Conservation (phyloP, 2,329 filamentous ascomycete species). For the Colletotrichum lindemuthianum region DNA sequence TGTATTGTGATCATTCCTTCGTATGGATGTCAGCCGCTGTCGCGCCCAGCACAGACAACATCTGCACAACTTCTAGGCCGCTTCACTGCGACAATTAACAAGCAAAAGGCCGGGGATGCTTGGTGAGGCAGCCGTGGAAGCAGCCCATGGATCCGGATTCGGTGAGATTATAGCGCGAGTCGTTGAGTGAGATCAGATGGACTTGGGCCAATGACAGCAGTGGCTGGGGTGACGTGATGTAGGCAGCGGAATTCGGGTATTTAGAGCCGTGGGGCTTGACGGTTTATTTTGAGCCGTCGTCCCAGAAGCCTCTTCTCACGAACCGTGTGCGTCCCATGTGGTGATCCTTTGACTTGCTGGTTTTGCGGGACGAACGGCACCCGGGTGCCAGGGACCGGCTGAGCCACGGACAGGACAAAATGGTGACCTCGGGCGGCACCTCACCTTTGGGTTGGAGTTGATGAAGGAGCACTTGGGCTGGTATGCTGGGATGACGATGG, state of each 20-base stretch:
- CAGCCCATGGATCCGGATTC: not conserved
- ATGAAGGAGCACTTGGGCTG: too few relatives aligned
- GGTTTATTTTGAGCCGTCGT: slow-evolving; percentile 25
- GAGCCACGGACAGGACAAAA: not conserved
- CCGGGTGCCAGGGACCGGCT: slow-evolving; percentile 3
- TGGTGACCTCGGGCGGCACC: too few relatives aligned
- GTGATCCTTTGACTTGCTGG: not conserved
- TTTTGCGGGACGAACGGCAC: slow-evolving; percentile 10
- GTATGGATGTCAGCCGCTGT: too few relatives aligned
- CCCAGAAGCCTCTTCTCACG: not conserved
- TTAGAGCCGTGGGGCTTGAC: slow-evolving; percentile 16
- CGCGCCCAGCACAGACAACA: too few relatives aligned
- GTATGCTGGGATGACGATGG: too few relatives aligned
- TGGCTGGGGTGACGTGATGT: slow-evolving; percentile 12
- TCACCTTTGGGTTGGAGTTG: too few relatives aligned
- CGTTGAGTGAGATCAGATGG: not conserved
- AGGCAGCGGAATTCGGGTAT: slow-evolving; percentile 19
- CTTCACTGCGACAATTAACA: not conserved
- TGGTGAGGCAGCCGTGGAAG: slow-evolving; percentile 7
- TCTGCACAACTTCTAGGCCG: too few relatives aligned
- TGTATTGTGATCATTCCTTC: too few relatives aligned
- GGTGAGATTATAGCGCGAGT: slow-evolving; percentile 21
- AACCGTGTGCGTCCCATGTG: not conserved
- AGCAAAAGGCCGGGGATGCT: not conserved
- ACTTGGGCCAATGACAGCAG: slow-evolving; percentile 5